Evolutionary conservation across 1,284 basidiomycete genomes (phyloP).

Genomic region (Trichosporon asahii): DNA sequence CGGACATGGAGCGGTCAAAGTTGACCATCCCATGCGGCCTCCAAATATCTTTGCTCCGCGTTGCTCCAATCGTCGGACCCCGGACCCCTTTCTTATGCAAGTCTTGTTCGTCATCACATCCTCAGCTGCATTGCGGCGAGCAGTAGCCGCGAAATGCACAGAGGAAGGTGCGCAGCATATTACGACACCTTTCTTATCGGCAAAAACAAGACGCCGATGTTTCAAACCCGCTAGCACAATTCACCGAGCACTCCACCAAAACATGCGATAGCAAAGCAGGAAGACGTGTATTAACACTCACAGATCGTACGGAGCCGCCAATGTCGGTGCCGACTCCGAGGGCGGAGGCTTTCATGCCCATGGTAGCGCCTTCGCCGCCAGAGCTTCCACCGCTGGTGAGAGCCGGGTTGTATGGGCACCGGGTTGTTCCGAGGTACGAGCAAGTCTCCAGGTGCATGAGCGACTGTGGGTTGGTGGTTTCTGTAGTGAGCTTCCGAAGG

Average conservation of each 20-base stretch:
- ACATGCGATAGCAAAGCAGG: background rate
- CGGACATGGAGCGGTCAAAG: background rate
- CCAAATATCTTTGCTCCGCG: background rate
- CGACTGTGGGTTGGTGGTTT: conserved; percentile 28
- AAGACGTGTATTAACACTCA: background rate
- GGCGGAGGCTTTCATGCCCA: conserved; percentile 41
- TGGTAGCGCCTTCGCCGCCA: conserved; percentile 53
- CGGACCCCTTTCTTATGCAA: background rate
- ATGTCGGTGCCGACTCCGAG: conserved; percentile 50
- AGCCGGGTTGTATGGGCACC: conserved; percentile 49
- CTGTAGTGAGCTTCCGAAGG: conserved; percentile 13
- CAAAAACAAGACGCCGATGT: background rate
- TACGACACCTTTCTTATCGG: background rate
- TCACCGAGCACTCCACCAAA: background rate
- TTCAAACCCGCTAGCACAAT: background rate
- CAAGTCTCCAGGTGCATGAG: conserved; percentile 36
- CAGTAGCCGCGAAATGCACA: background rate
- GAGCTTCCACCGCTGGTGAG: conserved; percentile 48
- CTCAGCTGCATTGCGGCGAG: background rate
- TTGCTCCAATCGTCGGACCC: background rate
- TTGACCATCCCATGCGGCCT: background rate
- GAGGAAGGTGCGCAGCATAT: background rate
- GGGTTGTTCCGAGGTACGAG: conserved; percentile 42
- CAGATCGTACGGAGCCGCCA: conserved; percentile 44
- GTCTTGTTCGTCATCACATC: background rate